Evolutionary conservation across 2,329 filamentous ascomycete species (phyloP).

Genomic region (Cephalotrichum gorgonifer): DNA sequence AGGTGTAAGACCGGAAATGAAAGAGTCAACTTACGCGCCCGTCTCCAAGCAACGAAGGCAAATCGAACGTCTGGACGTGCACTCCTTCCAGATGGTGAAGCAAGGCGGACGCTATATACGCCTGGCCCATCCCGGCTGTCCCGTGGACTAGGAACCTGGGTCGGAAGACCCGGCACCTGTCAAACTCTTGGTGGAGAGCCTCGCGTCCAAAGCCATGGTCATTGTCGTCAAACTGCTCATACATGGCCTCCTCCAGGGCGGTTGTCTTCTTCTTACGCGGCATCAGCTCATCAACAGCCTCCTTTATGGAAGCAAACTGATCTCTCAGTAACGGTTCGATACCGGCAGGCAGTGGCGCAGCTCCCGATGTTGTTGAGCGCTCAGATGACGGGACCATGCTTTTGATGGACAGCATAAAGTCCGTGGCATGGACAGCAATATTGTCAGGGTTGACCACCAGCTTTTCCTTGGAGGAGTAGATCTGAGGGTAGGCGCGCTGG

Average conservation of each 20-base stretch:
- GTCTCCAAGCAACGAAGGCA: constrained; percentile 79
- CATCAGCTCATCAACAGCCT: constrained; percentile 62
- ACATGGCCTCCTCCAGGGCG: constrained; percentile 89
- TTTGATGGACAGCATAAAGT: constrained; percentile 95
- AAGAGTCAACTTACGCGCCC: constrained; percentile 48
- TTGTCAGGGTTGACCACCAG: constrained; percentile 75
- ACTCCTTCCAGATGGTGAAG: constrained; percentile 87
- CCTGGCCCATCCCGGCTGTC: constrained; percentile 83
- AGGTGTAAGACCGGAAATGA: constrained; percentile 10
- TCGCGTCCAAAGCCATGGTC: constrained; percentile 81
- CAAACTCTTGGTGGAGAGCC: constrained; percentile 65
- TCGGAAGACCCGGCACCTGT: constrained; percentile 77
- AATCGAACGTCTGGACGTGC: constrained; percentile 89
- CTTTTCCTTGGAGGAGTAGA: constrained; percentile 85
- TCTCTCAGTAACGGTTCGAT: constrained; percentile 73
- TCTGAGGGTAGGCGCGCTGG: constrained; percentile 90
- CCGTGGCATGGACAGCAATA: constrained; percentile 80
- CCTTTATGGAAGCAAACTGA: constrained; percentile 60
- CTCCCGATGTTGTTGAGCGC: constrained; percentile 74
- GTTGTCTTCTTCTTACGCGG: constrained; percentile 80
- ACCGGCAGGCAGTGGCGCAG: constrained; percentile 65
- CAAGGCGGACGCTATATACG: constrained; percentile 75
- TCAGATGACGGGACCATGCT: constrained; percentile 95
- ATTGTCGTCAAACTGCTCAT: constrained; percentile 70
- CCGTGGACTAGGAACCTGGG: constrained; percentile 79